These are phyloP conservation scores for Arachnomyces sp. DNA, from an alignment of 2,329 filamentous ascomycete genomes.

Conservation along the genomic window DNA sequence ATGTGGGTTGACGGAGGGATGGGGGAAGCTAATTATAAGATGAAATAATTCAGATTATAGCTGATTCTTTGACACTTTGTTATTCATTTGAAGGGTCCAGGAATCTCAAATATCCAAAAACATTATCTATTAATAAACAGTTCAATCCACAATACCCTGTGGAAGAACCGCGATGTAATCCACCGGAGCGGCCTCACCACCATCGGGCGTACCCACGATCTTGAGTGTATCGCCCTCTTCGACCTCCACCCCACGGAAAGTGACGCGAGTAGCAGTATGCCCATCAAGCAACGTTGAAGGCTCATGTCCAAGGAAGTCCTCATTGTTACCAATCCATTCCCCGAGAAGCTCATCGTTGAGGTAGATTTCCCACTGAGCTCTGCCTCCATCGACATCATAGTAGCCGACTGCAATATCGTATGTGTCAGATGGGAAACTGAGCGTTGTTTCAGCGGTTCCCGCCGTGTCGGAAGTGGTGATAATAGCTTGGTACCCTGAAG, in stretches of 20 bases:
- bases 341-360: conserved; percentile 48
- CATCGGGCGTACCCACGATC: conserved; percentile 51
- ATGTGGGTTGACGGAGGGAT: too few relatives aligned
- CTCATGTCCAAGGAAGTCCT: conserved; percentile 51
- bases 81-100: too few relatives aligned
- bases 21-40: too few relatives aligned
- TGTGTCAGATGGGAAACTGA: conserved; percentile 43
- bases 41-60: too few relatives aligned
- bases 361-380: conserved; percentile 47
- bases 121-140: not conserved
- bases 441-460: conserved; percentile 40
- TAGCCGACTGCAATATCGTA: conserved; percentile 62
- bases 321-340: conserved; percentile 52
- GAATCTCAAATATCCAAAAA: too few relatives aligned
- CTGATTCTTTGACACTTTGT: too few relatives aligned
- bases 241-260: conserved; percentile 46
- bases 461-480: conserved; percentile 48
- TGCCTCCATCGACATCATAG: conserved; percentile 54
- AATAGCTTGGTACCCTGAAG: conserved; percentile 48
- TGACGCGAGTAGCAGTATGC: conserved; percentile 56
- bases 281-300: conserved; percentile 54
- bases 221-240: conserved; percentile 45
- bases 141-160: conserved; percentile 47
- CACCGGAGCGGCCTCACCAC: conserved; percentile 55
- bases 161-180: conserved; percentile 60